Conservation (phyloP, 805 yeast genomes). For the Metschnikowia borealis region DNA sequence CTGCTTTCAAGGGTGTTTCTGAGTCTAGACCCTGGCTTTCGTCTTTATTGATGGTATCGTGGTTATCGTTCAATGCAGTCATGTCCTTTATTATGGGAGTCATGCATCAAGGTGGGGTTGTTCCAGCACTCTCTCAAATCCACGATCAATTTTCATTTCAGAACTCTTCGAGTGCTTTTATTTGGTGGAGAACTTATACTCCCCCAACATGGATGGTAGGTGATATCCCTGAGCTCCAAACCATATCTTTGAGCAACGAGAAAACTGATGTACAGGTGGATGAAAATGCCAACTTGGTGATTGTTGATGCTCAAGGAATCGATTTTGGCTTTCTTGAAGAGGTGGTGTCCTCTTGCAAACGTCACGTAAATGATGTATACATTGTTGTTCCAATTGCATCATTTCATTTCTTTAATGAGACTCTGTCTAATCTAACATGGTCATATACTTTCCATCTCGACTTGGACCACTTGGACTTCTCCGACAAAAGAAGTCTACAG, state of each 20-base stretch:
- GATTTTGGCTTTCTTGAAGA: constrained; percentile 22
- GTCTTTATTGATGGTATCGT: constrained; percentile 30
- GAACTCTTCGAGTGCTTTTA: constrained; percentile 31
- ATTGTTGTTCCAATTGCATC: constrained; percentile 43
- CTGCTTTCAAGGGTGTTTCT: constrained; percentile 15
- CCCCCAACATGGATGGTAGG: constrained; percentile 87
- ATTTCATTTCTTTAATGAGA: constrained; percentile 35
- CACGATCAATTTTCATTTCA: constrained; percentile 12
- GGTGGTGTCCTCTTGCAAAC: constrained; percentile 13
- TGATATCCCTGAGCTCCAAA: constrained; percentile 18
- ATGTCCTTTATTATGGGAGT: constrained; percentile 70
- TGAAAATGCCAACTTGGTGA: constrained; percentile 14
- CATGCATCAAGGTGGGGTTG: constrained; percentile 86
- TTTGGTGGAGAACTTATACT: constrained; percentile 94
- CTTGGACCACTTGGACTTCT: constrained; percentile 66
- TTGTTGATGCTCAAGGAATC: constrained; percentile 51
- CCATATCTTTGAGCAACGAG: constrained; percentile 12
- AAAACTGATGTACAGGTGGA: constrained; percentile 5
- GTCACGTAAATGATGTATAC: constrained; percentile 12
- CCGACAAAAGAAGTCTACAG: constrained; percentile 41
- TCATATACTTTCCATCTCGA: constrained; percentile 52
- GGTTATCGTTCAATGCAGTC: constrained; percentile 62
- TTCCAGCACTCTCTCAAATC: constrained; percentile 55
- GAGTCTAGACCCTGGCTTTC: constrained; percentile 8
- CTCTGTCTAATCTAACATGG: constrained; percentile 34